Percentiles rank a stretch among this genome's conserved stretches.
Conservation (phyloP, 2,329 filamentous ascomycete genomes). For the Trichoderma harzianum region DNA sequence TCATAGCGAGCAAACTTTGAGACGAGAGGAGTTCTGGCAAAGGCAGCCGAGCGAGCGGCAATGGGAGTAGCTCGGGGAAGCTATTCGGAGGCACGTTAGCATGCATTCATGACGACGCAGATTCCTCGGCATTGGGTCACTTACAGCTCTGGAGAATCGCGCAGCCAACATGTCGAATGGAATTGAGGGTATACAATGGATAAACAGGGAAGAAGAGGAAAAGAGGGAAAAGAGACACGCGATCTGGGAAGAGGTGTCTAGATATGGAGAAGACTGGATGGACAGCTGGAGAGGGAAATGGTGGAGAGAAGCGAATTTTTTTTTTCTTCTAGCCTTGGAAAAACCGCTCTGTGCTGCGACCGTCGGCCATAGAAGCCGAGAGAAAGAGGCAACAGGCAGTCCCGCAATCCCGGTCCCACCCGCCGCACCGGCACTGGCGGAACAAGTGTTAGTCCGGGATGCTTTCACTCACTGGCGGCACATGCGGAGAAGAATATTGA, state of each 20-base stretch:
- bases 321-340: constrained; percentile 18
- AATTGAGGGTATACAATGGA: constrained; percentile 35
- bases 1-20: constrained; percentile 76
- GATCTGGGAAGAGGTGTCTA: constrained; percentile 29
- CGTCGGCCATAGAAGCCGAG: constrained; percentile 42
- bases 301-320: constrained; percentile 36
- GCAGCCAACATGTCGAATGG: constrained; percentile 65
- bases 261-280: constrained; percentile 27
- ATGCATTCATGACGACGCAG: constrained; percentile 8
- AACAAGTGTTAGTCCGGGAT: constrained; percentile 6
- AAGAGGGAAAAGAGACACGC: constrained; percentile 24
- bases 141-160: constrained; percentile 71
- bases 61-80: constrained; percentile 73
- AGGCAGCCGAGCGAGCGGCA: constrained; percentile 63
- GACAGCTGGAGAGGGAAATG: constrained; percentile 24
- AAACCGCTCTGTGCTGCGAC: constrained; percentile 20
- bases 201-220: constrained; percentile 31
- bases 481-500: neutral
- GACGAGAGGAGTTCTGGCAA: constrained; percentile 66
- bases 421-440: neutral
- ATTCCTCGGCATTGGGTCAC: constrained; percentile 28
- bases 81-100: constrained; percentile 41
- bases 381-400: constrained; percentile 37
- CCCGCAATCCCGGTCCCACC: constrained; percentile 18
- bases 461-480: neutral